These are phyloP conservation scores for Tulasnella sp. DNA, from an alignment of 768 basidiomycete species.

Conservation along the genomic window DNA sequence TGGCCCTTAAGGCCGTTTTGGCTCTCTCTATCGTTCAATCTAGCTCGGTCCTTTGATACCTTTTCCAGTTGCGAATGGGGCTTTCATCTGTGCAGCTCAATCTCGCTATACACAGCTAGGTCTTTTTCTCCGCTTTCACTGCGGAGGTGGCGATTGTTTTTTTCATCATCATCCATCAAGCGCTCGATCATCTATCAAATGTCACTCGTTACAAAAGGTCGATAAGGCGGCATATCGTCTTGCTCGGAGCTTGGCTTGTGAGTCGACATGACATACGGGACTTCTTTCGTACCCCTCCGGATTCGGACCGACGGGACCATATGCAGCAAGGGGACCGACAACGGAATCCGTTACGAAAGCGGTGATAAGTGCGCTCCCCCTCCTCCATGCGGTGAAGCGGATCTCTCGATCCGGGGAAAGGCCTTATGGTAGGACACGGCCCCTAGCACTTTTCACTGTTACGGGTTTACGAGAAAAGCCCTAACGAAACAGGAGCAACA, in stretches of 20 bases:
- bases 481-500: not conserved
- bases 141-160: not conserved
- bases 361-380: not conserved
- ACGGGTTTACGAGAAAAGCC: not conserved
- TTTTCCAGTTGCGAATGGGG: conserved; percentile 7
- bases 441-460: not conserved
- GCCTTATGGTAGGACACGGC: not conserved
- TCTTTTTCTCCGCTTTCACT: not conserved
- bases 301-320: conserved; percentile 5
- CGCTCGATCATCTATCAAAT: not conserved
- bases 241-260: not conserved
- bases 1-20: conserved; percentile 14
- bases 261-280: too few relatives aligned
- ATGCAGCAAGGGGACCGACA: conserved; percentile 8
- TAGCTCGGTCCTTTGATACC: conserved; percentile 14
- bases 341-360: conserved; percentile 9
- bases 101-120: not conserved
- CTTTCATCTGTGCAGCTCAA: conserved; percentile 12
- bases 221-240: too few relatives aligned
- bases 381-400: not conserved
- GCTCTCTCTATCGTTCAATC: not conserved
- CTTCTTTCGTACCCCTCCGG: not conserved
- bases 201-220: not conserved
- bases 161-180: too few relatives aligned
- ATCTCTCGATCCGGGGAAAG: not conserved